Evolutionary conservation across 2,329 filamentous ascomycete genomes (phyloP).

Genomic region (Alternaria dauci): DNA sequence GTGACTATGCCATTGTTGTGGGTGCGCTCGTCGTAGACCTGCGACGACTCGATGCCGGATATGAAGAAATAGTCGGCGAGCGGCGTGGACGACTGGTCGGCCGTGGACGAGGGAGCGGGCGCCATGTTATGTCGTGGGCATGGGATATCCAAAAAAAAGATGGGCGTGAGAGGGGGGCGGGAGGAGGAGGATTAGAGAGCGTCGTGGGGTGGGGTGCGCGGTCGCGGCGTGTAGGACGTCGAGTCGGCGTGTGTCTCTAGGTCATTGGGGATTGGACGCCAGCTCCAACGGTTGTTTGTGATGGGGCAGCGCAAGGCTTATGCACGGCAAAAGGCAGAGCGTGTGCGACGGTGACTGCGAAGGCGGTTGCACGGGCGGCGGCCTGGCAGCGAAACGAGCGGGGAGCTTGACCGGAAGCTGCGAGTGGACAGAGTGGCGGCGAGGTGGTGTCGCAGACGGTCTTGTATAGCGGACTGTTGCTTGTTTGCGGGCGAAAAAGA

Average conservation of each 20-base stretch:
- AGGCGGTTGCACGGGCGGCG: constrained; percentile 37
- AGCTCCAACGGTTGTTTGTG: constrained; percentile 43
- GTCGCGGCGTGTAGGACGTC: constrained; percentile 37
- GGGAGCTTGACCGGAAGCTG: constrained; percentile 30
- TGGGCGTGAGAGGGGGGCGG: neutral
- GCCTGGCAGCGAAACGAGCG: constrained; percentile 20
- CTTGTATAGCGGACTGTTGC: neutral
- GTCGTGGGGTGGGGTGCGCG: constrained; percentile 30
- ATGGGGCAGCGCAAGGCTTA: constrained; percentile 29
- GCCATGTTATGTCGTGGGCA: constrained; percentile 46
- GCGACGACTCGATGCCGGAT: constrained; percentile 61
- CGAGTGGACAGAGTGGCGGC: constrained; percentile 15
- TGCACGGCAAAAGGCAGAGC: constrained; percentile 26
- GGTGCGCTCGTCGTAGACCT: constrained; percentile 59
- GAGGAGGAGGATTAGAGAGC: constrained; percentile 23
- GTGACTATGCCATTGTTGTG: constrained; percentile 40
- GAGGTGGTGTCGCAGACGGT: neutral
- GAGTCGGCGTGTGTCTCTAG: constrained; percentile 38
- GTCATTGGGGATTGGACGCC: constrained; percentile 48
- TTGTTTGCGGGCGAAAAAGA: constrained; percentile 16
- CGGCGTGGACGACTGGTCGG: constrained; percentile 59
- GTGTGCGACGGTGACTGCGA: constrained; percentile 40
- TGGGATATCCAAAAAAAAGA: constrained; percentile 42
- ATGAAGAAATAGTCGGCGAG: constrained; percentile 75
- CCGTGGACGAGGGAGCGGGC: constrained; percentile 50